phyloP scores from a whole-genome alignment of 1,139 yeast species.

The Pichia sp. region DNA sequence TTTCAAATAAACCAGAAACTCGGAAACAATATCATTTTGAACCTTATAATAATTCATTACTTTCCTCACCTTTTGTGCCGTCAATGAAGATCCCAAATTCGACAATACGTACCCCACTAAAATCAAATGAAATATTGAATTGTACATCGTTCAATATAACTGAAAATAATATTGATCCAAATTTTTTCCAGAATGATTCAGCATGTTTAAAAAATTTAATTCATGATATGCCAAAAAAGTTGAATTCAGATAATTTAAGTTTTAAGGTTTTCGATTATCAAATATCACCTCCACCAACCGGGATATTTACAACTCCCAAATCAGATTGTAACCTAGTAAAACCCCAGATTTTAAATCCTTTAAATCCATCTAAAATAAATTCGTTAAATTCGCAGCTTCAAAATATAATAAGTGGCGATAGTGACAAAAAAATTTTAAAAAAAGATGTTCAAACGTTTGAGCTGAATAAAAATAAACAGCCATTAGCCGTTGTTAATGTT shows the following conservation, averaged over 20 bases:
- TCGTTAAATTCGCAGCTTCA: conserved; percentile 1
- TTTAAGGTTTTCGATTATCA: background rate
- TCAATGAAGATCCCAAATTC: too few species aligned
- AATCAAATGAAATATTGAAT: background rate
- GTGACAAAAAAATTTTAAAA: too few species aligned
- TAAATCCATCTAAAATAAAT: conserved; percentile 8
- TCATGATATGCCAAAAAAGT: background rate
- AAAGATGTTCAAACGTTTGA: too few species aligned
- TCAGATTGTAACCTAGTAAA: background rate
- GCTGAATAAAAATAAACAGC: too few species aligned
- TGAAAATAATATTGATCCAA: conserved; percentile 7
- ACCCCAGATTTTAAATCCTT: background rate
- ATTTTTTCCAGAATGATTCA: conserved; percentile 2
- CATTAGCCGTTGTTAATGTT: too few species aligned
- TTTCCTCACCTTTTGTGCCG: conserved; percentile 3
- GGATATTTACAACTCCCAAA: conserved; percentile 3
- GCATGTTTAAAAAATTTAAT: background rate
- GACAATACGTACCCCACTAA: background rate
- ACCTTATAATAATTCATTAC: too few species aligned
- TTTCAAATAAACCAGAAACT: too few species aligned
- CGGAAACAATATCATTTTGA: too few species aligned
- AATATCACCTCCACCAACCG: conserved; percentile 10
- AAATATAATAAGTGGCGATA: background rate
- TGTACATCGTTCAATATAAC: background rate
- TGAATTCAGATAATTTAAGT: background rate